These are phyloP conservation scores for Pythium graminicola DNA, from an alignment of 352 stramenopile genomes.

Conservation along the genomic window DNA sequence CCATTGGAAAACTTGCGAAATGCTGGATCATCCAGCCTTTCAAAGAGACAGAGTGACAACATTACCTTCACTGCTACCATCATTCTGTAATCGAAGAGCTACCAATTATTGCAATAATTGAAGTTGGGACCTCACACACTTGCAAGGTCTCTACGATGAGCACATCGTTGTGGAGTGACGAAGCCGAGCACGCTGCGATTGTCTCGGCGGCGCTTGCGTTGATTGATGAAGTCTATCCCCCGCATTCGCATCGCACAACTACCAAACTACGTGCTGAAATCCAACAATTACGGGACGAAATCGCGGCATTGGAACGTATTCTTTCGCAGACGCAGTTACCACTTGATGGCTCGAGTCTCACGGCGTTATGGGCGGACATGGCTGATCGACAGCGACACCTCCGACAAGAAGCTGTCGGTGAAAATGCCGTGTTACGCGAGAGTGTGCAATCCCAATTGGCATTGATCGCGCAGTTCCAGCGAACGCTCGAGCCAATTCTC, in stretches of 20 bases:
- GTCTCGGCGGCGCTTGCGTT: neutral
- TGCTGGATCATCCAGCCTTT: neutral
- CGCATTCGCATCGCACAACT: too few relatives aligned
- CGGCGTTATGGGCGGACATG: neutral
- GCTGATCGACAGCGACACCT: neutral
- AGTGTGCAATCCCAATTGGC: neutral
- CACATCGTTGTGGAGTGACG: too few relatives aligned
- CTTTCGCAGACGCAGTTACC: too few relatives aligned
- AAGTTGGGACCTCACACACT: too few relatives aligned
- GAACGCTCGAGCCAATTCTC: neutral
- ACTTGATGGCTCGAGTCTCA: neutral
- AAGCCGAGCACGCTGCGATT: neutral
- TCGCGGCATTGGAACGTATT: too few relatives aligned
- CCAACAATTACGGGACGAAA: too few relatives aligned
- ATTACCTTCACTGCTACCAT: neutral
- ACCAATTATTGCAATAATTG: neutral
- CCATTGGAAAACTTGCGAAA: neutral
- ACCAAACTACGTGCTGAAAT: neutral
- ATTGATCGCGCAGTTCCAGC: neutral
- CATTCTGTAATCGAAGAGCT: neutral
- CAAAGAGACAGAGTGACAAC: neutral
- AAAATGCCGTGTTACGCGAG: neutral
- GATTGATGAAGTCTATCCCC: conserved; percentile 6
- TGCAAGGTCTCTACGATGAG: too few relatives aligned
- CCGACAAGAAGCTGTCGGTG: neutral